Evolutionary conservation across 352 stramenopile genomes (phyloP).

Genomic region (Hyaloperonospora arabidopsidis): DNA sequence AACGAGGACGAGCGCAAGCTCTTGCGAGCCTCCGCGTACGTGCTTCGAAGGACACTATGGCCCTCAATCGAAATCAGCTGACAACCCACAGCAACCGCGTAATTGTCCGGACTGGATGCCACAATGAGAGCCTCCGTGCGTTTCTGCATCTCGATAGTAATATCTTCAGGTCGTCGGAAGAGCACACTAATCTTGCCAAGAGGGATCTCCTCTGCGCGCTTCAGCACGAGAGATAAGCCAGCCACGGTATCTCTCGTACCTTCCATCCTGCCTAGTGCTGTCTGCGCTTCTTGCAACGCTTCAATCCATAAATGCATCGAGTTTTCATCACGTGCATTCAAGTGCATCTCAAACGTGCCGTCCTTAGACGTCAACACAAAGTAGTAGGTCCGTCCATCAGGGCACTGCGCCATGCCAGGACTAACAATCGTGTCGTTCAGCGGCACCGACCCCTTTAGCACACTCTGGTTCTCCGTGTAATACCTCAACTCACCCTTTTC

Average conservation of each 20-base stretch:
- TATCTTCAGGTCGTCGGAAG: constrained; percentile 54
- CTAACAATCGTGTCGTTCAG: constrained; percentile 79
- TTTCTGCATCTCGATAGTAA: constrained; percentile 65
- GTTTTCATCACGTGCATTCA: constrained; percentile 72
- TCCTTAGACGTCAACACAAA: constrained; percentile 80
- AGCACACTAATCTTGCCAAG: constrained; percentile 51
- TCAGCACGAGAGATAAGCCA: constrained; percentile 62
- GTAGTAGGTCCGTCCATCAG: constrained; percentile 76
- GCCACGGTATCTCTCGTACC: constrained; percentile 46
- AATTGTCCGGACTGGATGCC: constrained; percentile 36
- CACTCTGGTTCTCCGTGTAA: constrained; percentile 74
- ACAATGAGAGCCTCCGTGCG: constrained; percentile 74
- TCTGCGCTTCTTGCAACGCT: constrained; percentile 70
- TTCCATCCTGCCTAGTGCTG: constrained; percentile 39
- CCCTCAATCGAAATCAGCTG: constrained; percentile 63
- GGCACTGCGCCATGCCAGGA: constrained; percentile 71
- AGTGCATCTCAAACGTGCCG: constrained; percentile 77
- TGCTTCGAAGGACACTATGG: constrained; percentile 55
- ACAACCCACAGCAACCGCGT: constrained; percentile 50
- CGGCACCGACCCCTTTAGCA: constrained; percentile 60
- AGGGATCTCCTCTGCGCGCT: constrained; percentile 72
- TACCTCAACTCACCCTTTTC: constrained; percentile 74
- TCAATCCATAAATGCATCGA: constrained; percentile 86
- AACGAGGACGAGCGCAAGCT: constrained; percentile 47
- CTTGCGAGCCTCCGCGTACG: constrained; percentile 45